These are phyloP conservation scores for Grosmannia clavigera DNA, from an alignment of 2,329 filamentous ascomycete species.

Conservation along the genomic window DNA sequence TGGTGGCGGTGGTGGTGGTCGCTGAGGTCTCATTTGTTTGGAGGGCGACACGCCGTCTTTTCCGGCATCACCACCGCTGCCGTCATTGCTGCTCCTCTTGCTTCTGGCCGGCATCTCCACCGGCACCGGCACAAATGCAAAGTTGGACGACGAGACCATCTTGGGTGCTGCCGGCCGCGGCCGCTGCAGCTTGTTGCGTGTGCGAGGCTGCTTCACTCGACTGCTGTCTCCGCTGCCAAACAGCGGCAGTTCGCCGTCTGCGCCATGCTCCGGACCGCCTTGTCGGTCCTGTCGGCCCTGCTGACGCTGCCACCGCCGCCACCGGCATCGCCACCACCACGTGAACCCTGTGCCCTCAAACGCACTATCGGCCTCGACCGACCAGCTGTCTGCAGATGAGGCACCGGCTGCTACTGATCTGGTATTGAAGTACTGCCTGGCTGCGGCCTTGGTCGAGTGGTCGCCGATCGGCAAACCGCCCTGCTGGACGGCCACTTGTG, in stretches of 20 bases:
- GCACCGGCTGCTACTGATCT: not conserved
- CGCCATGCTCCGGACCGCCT: not conserved
- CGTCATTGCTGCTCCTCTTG: not conserved
- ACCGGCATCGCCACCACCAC: conserved; percentile 10
- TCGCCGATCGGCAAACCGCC: not conserved
- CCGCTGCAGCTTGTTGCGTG: not conserved
- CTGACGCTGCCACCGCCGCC: conserved; percentile 6
- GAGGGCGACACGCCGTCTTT: not conserved
- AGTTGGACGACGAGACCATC: conserved; percentile 6
- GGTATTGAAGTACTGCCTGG: not conserved
- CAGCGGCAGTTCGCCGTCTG: not conserved
- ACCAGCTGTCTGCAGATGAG: conserved; percentile 1
- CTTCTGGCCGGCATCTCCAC: not conserved
- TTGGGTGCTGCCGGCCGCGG: conserved; percentile 4
- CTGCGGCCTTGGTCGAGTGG: not conserved
- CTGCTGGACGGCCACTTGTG: not conserved
- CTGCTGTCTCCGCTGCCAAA: not conserved
- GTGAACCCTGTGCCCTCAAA: conserved; percentile 5
- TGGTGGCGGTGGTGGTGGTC: conserved; percentile 8
- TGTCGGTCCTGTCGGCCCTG: conserved; percentile 7
- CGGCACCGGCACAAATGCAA: conserved; percentile 3
- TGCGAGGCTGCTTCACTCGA: not conserved
- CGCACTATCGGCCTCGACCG: conserved; percentile 6
- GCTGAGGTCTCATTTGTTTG: not conserved
- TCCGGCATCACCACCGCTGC: not conserved